phyloP scores from a whole-genome alignment of 2,329 filamentous ascomycete genomes.

The Peltaster fructicola region DNA sequence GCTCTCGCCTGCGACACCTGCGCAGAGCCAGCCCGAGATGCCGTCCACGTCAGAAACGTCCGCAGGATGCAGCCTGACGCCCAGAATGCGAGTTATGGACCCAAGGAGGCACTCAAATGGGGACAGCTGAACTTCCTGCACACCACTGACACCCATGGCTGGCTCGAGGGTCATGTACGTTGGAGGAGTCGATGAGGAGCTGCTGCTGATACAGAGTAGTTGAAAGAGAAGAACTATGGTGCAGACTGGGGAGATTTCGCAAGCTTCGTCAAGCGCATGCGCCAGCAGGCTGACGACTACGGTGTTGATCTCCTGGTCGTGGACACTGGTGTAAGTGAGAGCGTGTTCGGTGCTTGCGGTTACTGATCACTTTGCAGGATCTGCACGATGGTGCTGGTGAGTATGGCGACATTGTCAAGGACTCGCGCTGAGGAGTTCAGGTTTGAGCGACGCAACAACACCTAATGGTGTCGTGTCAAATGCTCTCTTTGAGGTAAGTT shows the following conservation, averaged over 20 bases:
- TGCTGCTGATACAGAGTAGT: slow-evolving; percentile 6
- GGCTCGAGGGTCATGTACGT: slow-evolving; percentile 24
- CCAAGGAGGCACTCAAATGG: slow-evolving; percentile 33
- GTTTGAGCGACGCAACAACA: slow-evolving; percentile 41
- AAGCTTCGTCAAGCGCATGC: slow-evolving; percentile 42
- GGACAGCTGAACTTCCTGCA: slow-evolving; percentile 50
- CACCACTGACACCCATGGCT: slow-evolving; percentile 44
- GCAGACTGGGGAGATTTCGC: slow-evolving; percentile 51
- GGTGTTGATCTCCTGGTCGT: slow-evolving; percentile 43
- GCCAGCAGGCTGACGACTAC: slow-evolving; percentile 36
- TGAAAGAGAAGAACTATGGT: slow-evolving; percentile 46
- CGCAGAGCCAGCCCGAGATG: slow-evolving; percentile 23
- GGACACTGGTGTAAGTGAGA: slow-evolving; percentile 35
- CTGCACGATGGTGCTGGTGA: slow-evolving; percentile 50
- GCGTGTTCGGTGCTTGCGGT: too few relatives aligned
- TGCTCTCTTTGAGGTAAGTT: slow-evolving; percentile 27
- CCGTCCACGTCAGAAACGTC: slow-evolving; percentile 24
- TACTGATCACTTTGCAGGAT: slow-evolving; percentile 25
- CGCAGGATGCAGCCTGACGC: slow-evolving; percentile 29
- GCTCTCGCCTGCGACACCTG: slow-evolving; percentile 20
- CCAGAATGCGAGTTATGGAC: slow-evolving; percentile 20
- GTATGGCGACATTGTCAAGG: too few relatives aligned
- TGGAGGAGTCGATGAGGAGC: too few relatives aligned
- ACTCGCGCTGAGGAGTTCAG: too few relatives aligned
- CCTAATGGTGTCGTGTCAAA: slow-evolving; percentile 40